Evolutionary conservation across 495 filamentous ascomycete genomes (phyloP), one percentile per base, ranked within the genome.

Genomic region (Hypomontagnella submonticulosa): DNA sequence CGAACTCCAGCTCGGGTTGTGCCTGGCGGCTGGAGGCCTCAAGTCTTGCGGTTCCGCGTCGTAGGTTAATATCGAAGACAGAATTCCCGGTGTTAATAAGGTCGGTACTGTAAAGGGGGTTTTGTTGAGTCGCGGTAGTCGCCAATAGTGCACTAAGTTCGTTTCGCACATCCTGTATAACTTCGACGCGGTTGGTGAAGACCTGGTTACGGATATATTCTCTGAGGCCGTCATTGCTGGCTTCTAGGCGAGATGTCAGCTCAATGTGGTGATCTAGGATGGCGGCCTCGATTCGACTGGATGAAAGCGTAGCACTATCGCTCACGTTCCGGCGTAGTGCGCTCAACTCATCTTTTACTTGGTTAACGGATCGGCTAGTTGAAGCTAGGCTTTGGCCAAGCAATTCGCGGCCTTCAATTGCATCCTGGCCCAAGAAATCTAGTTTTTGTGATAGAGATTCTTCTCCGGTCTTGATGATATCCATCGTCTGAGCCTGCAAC

Each of bases 11-110:
- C 13, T 30, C 13, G 7, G 37, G 34, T 15, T 42, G 20, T 7
- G 18, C n/a, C n/a, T 10, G 10, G 12, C 6, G 12, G 12, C 8
- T 34, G n/a, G 51, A 42, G 20, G 20, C n/a, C 9, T 55, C 37
- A 1, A 55, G 23, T 32, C 51, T 55, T 27, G 51, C 20, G 4
- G 48, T 38, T 15, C 4, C 46, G 15, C 46, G 46, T 34, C 9
- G 23, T 16, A 49, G 30, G 13, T 49, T 18, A 11, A 49, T 15
- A 12, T 49, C 23, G 6, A 49, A 34, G n/a, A 15, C 7, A 1
- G 46, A 49, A 15, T 34, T 34, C 46, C 8, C n/a, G n/a, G 23
- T 15, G 13, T 49, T n/a, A 18, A 34, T 49, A 4, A 27, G n/a
- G 16, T 49, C 1, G 15, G 2, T 10, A 7, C 15, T 15, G 27